phyloP scores from a whole-genome alignment of 2,329 filamentous ascomycete genomes.

The Aschersonia sp. region DNA sequence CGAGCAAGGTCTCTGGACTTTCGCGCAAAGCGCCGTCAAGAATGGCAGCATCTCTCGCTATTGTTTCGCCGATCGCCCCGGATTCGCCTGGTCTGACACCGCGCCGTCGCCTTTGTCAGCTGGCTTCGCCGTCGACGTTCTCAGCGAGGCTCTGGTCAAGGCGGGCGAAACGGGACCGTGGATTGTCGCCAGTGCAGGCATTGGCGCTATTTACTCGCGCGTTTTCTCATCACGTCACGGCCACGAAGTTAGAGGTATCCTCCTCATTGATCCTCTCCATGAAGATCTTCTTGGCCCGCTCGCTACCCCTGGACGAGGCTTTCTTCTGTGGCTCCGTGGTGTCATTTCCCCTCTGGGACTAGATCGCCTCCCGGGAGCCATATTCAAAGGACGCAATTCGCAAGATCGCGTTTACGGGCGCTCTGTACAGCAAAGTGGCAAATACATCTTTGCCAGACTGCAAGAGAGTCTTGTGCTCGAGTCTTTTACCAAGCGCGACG shows the following conservation, averaged over 20 bases:
- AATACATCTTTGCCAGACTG: constrained; percentile 76
- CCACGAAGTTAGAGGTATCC: constrained; percentile 57
- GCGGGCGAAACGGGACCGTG: constrained; percentile 78
- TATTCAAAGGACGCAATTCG: constrained; percentile 67
- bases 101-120: constrained; percentile 87
- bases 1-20: constrained; percentile 64
- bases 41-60: constrained; percentile 78
- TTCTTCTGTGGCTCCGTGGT: constrained; percentile 75
- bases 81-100: constrained; percentile 76
- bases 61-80: constrained; percentile 91
- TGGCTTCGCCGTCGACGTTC: constrained; percentile 77
- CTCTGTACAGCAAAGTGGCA: constrained; percentile 63
- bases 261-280: constrained; percentile 80
- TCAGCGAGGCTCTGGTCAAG: constrained; percentile 71
- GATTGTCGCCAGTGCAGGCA: constrained; percentile 73
- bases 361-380: constrained; percentile 61
- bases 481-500: constrained; percentile 72
- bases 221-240: constrained; percentile 81
- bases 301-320: constrained; percentile 55
- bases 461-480: constrained; percentile 85
- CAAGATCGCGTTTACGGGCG: constrained; percentile 77
- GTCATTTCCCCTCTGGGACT: constrained; percentile 77
- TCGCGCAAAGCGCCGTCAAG: constrained; percentile 59
- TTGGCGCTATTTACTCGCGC: constrained; percentile 77
- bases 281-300: constrained; percentile 66